Base-by-base conservation (phyloP, 1,139 yeast genomes). In the Nakaseomyces kungkrabaensis region DNA sequence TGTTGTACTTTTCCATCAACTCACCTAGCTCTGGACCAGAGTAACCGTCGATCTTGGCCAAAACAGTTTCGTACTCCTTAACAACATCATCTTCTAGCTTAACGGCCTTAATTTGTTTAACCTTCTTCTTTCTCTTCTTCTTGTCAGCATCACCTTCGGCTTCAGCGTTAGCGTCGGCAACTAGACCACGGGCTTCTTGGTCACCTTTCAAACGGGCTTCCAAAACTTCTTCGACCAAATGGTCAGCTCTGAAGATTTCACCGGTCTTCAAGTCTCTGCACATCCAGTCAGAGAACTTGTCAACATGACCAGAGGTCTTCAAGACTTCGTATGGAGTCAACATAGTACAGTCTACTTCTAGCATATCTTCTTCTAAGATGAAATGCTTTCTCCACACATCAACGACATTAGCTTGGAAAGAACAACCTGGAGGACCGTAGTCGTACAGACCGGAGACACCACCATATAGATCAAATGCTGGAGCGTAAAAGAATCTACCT, bases 341-440 rank as follows among this genome's bases (percentile, higher is more conserved):
- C 88, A 92, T 90, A 53, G 98, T 88, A 69, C 95, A 84, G 73
- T 94, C 98, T 52, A 94, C 97, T 71, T 94, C 99, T 67, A 90
- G 79, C 97, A 94, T 94, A 65, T 92, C 97, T 73, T 94, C 99
- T 70, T 94, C 97, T 58, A 94, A 76, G 56, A 94, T 82, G 68
- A 94, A 94, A 72, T 94, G 99, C 71, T 90, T 92, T 75, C 97
- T 84, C 98, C 98, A 94, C 47, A 81, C 78, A 65, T 94, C 98
- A 55, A 94, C 74, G 56, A 94, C 78, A 69, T 92, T 92, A 62
- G 97, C 95, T 74, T 92, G 97, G 70, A 94, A 81, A 11, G 98
- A 95, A 74, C 97, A 90, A 54, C 98, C 98, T 68, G 98, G 97
- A 55, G 99, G 99, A 72, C 99, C 99, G 67, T 89, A 94, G 69